Evolutionary conservation across 2,329 filamentous ascomycete genomes (phyloP).

Genomic region (Raffaelea ambrosiae): DNA sequence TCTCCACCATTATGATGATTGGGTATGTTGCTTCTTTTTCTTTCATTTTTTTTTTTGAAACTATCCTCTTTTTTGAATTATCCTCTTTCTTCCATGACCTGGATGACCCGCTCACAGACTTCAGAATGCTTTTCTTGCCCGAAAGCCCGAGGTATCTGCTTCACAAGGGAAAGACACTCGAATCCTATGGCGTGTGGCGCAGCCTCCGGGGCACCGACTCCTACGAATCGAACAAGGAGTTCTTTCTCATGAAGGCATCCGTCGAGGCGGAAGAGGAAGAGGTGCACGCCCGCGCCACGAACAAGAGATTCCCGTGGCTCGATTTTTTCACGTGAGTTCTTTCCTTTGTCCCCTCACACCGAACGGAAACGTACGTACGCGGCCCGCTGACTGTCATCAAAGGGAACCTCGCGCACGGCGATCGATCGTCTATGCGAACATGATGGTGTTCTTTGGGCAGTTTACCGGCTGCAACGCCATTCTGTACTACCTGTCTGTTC

Average conservation of each 20-base stretch:
- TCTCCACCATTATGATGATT: slow-evolving; percentile 52
- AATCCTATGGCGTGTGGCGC: slow-evolving; percentile 62
- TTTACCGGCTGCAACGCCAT: slow-evolving; percentile 63
- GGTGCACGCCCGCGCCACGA: slow-evolving; percentile 38
- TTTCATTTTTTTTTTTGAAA: background rate
- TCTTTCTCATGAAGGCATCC: slow-evolving; percentile 60
- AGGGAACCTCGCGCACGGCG: slow-evolving; percentile 48
- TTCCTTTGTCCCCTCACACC: background rate
- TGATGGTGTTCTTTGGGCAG: slow-evolving; percentile 63
- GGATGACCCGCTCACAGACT: too few relatives aligned
- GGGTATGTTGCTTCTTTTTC: slow-evolving; percentile 15
- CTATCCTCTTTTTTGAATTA: background rate
- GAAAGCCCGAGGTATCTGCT: slow-evolving; percentile 61
- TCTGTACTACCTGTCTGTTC: slow-evolving; percentile 62
- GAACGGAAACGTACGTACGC: too few relatives aligned
- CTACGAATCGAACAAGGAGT: slow-evolving; percentile 55
- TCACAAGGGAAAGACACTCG: slow-evolving; percentile 52
- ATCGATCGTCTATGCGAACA: slow-evolving; percentile 58
- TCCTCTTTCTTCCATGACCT: background rate
- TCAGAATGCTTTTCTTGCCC: slow-evolving; percentile 57
- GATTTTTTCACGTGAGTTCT: slow-evolving; percentile 55
- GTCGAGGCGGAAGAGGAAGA: slow-evolving; percentile 48
- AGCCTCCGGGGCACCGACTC: slow-evolving; percentile 55
- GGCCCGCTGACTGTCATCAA: slow-evolving; percentile 16
- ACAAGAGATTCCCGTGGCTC: slow-evolving; percentile 57